Evolutionary conservation across 495 filamentous ascomycete species (phyloP).

Genomic region (Hapsidospora chrysogenum): DNA sequence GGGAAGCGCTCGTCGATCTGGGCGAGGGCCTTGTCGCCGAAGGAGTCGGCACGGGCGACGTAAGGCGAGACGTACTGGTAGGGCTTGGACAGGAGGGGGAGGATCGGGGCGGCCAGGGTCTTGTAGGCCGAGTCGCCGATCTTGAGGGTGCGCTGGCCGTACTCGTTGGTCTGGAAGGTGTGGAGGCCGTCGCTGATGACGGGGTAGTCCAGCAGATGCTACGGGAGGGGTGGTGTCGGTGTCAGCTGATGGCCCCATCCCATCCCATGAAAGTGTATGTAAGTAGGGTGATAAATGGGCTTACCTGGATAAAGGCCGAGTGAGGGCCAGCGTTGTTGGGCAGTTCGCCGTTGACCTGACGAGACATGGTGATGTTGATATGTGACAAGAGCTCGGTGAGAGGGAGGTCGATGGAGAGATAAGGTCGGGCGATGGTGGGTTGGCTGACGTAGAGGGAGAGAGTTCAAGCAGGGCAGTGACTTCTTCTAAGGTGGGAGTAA

Average conservation of each 20-base stretch:
- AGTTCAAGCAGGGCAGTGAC: too few relatives aligned
- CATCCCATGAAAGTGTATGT: slow-evolving; percentile 1
- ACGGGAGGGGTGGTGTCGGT: slow-evolving; percentile 3
- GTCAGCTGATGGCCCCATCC: background rate
- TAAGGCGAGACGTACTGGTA: slow-evolving; percentile 70
- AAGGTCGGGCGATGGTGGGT: too few relatives aligned
- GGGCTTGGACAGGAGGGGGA: slow-evolving; percentile 62
- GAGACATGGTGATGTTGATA: slow-evolving; percentile 26
- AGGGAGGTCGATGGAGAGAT: too few relatives aligned
- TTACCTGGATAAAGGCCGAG: slow-evolving; percentile 51
- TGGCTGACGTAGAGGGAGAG: too few relatives aligned
- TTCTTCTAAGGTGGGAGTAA: too few relatives aligned
- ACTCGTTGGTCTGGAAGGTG: slow-evolving; percentile 60
- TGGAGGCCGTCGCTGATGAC: slow-evolving; percentile 63
- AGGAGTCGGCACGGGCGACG: slow-evolving; percentile 58
- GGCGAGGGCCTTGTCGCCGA: slow-evolving; percentile 59
- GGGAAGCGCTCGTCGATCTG: slow-evolving; percentile 70
- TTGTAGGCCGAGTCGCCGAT: slow-evolving; percentile 52
- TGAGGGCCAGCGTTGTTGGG: slow-evolving; percentile 13
- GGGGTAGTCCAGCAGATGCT: slow-evolving; percentile 81
- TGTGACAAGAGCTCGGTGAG: too few relatives aligned
- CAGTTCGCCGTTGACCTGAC: slow-evolving; percentile 49
- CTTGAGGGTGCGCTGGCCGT: slow-evolving; percentile 65
- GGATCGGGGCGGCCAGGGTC: slow-evolving; percentile 45
- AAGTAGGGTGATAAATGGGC: slow-evolving; percentile 10